Evolutionary conservation across 768 basidiomycete species (phyloP).

Genomic region (Leucosporidium creatinivorum): DNA sequence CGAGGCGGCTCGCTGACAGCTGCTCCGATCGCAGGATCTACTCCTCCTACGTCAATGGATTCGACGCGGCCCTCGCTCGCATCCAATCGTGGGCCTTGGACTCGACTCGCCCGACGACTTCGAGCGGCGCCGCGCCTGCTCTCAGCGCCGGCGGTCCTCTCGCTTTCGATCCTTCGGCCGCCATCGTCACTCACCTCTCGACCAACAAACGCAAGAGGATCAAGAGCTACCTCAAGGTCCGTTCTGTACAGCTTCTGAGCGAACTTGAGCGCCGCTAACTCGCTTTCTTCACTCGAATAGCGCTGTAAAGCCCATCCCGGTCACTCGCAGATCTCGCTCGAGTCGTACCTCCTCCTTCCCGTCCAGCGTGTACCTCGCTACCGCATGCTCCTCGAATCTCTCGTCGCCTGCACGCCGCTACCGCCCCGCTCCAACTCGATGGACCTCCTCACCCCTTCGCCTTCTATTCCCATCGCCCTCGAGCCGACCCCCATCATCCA

Average conservation of each 20-base stretch:
- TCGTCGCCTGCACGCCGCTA: conserved; percentile 40
- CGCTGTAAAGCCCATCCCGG: conserved; percentile 79
- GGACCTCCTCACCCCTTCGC: background rate
- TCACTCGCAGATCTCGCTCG: conserved; percentile 77
- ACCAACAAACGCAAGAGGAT: conserved; percentile 81
- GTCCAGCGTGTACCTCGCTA: conserved; percentile 98
- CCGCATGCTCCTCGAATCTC: conserved; percentile 61
- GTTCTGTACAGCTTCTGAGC: background rate
- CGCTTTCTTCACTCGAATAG: conserved; percentile 40
- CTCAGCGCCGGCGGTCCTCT: background rate
- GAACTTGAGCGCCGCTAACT: background rate
- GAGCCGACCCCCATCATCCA: conserved; percentile 66
- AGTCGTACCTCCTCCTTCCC: conserved; percentile 87
- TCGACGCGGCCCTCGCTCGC: conserved; percentile 82
- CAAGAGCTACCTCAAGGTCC: conserved; percentile 64
- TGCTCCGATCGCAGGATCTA: conserved; percentile 57
- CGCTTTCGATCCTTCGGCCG: conserved; percentile 16
- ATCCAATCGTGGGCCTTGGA: conserved; percentile 66
- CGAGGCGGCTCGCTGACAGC: background rate
- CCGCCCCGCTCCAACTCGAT: background rate
- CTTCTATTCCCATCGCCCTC: conserved; percentile 42
- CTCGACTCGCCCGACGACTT: background rate
- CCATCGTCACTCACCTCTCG: conserved; percentile 45
- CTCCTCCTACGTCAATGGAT: conserved; percentile 96
- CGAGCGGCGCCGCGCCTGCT: conserved; percentile 29